Conservation (phyloP, 805 yeast genomes). For the Isabelozyma rhagii region DNA sequence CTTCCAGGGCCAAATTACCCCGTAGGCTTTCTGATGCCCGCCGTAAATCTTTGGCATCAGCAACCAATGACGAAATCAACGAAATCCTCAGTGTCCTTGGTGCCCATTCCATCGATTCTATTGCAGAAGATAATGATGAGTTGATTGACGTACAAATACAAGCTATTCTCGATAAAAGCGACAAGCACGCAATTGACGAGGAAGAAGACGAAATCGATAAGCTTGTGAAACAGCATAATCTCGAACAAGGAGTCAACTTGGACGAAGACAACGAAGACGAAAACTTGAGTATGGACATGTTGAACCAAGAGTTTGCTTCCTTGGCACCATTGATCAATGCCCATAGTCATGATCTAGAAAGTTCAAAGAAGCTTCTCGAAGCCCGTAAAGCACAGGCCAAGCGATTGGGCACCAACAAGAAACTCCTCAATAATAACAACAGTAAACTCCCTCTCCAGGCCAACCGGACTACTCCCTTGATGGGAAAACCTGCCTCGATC, state of each 20-base stretch:
- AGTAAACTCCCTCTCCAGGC: background rate
- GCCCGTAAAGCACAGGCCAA: slow-evolving; percentile 18
- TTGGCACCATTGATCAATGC: slow-evolving; percentile 38
- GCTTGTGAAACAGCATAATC: slow-evolving; percentile 32
- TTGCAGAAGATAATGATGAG: slow-evolving; percentile 25
- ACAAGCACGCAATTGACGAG: slow-evolving; percentile 15
- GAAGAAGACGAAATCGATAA: slow-evolving; percentile 38
- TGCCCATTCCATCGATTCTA: slow-evolving; percentile 24
- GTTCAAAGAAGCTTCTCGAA: slow-evolving; percentile 17
- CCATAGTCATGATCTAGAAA: slow-evolving; percentile 25
- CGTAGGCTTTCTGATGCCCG: slow-evolving; percentile 35
- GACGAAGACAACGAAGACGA: slow-evolving; percentile 13
- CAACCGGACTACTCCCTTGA: slow-evolving; percentile 20
- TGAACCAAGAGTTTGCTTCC: slow-evolving; percentile 40
- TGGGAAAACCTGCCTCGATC: slow-evolving; percentile 45
- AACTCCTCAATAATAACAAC: background rate
- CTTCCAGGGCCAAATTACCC: slow-evolving; percentile 13
- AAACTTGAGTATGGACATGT: slow-evolving; percentile 22
- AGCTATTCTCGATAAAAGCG: slow-evolving; percentile 24
- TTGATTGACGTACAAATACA: slow-evolving; percentile 30
- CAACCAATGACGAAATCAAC: slow-evolving; percentile 37
- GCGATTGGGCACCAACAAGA: slow-evolving; percentile 9
- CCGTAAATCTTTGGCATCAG: slow-evolving; percentile 35
- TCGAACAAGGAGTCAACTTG: slow-evolving; percentile 28
- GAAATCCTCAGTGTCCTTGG: slow-evolving; percentile 37